Conservation (phyloP, 2,329 filamentous ascomycete genomes). For the Ceratocystis ficicola region DNA sequence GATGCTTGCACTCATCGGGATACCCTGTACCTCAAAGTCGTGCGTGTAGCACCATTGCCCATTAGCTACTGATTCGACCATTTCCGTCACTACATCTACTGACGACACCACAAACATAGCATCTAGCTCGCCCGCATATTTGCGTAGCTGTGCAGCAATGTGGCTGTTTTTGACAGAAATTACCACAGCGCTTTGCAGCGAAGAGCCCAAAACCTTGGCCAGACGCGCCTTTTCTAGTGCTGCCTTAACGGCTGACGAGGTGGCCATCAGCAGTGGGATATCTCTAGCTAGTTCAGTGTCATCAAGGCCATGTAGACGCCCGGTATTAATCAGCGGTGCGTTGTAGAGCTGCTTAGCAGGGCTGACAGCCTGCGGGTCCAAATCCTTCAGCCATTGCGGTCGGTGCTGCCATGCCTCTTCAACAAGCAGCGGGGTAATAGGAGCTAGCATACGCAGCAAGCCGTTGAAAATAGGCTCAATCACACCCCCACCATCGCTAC, state of each 20-base stretch:
- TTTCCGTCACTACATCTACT: slow-evolving; percentile 37
- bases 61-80: slow-evolving; percentile 24
- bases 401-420: slow-evolving; percentile 79
- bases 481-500: slow-evolving; percentile 55
- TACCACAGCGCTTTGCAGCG: slow-evolving; percentile 53
- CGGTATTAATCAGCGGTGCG: slow-evolving; percentile 33
- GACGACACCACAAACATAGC: slow-evolving; percentile 58
- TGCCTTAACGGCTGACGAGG: slow-evolving; percentile 57
- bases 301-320: slow-evolving; percentile 31
- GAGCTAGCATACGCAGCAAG: slow-evolving; percentile 65
- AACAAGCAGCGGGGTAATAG: slow-evolving; percentile 69
- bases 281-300: slow-evolving; percentile 24
- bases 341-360: slow-evolving; percentile 40
- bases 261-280: slow-evolving; percentile 39
- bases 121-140: slow-evolving; percentile 41
- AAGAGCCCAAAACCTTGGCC: slow-evolving; percentile 64
- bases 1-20: slow-evolving; percentile 33
- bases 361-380: slow-evolving; percentile 19
- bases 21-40: slow-evolving; percentile 34
- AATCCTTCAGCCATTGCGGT: slow-evolving; percentile 45
- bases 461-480: slow-evolving; percentile 57
- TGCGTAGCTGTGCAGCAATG: slow-evolving; percentile 31
- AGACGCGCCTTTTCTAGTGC: slow-evolving; percentile 61
- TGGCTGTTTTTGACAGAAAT: slow-evolving; percentile 45
- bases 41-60: slow-evolving; percentile 34